A percentile compares a stretch with the other conserved stretches of the same genome.
Conservation (phyloP, 345 rosid genomes). For the Lepidium africanum region DNA sequence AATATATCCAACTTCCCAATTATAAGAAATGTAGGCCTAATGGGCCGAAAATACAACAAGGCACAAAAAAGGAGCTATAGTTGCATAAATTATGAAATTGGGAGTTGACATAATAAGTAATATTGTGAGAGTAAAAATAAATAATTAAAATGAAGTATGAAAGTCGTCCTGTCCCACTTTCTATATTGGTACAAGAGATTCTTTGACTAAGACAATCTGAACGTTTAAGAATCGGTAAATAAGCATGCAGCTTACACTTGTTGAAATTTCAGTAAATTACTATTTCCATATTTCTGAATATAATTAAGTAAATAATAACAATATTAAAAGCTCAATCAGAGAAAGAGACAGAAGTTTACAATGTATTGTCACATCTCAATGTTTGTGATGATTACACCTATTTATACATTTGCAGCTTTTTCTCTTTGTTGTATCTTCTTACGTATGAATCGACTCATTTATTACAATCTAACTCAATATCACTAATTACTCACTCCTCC, state of each 20-base stretch:
- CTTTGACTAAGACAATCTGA: slow-evolving; percentile 20
- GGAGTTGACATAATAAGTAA: neutral
- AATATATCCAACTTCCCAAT: no score
- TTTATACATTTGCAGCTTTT: slow-evolving; percentile 22
- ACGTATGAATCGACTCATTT: slow-evolving; percentile 5
- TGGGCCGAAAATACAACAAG: no score
- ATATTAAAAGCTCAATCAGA: slow-evolving; percentile 3
- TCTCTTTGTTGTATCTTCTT: neutral
- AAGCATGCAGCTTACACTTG: slow-evolving; percentile 12
- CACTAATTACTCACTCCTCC: slow-evolving; percentile 8
- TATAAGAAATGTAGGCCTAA: no score
- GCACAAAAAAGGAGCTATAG: no score
- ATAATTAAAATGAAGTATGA: neutral
- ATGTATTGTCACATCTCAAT: slow-evolving; percentile 50
- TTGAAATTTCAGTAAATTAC: neutral
- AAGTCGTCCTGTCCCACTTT: slow-evolving; percentile 26
- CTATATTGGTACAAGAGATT: slow-evolving; percentile 29
- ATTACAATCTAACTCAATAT: neutral
- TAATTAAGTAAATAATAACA: neutral
- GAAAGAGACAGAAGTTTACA: slow-evolving; percentile 31
- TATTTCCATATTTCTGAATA: neutral
- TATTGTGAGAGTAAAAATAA: neutral
- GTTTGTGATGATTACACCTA: slow-evolving; percentile 47
- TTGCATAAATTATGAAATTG: no score
- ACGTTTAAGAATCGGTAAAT: neutral